Percentiles rank a stretch among this genome's conserved stretches.
phyloP scores from a whole-genome alignment of 495 filamentous ascomycete genomes.

The Jackrogersella multiformis region DNA sequence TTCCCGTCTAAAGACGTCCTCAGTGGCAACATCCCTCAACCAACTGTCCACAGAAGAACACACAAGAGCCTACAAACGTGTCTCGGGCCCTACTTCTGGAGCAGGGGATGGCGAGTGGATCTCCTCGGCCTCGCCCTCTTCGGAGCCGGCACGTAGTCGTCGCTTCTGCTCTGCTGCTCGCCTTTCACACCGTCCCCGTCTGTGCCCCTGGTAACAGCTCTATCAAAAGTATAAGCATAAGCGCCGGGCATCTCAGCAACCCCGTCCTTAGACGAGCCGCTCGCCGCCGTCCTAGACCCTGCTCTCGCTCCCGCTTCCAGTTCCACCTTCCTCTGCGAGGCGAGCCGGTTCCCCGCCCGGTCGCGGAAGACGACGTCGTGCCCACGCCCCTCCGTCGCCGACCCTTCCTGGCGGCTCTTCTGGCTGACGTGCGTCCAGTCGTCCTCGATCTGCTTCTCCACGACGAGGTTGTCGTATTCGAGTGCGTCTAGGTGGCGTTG shows the following conservation, averaged over 20 bases:
- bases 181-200: too few species aligned
- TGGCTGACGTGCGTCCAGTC: constrained; percentile 15
- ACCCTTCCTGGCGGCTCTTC: not conserved
- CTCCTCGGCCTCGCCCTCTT: too few species aligned
- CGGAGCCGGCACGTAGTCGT: too few species aligned
- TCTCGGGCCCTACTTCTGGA: too few species aligned
- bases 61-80: too few species aligned
- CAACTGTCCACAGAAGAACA: too few species aligned
- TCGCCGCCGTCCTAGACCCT: not conserved
- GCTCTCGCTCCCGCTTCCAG: not conserved
- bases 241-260: not conserved
- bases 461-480: not conserved
- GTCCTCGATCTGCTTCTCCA: constrained; percentile 9
- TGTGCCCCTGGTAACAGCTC: too few species aligned
- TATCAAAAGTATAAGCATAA: too few species aligned
- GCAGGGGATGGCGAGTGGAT: too few species aligned
- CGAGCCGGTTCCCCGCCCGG: not conserved
- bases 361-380: not conserved
- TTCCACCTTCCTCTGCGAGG: not conserved
- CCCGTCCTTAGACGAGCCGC: not conserved
- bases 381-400: not conserved
- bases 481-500: not conserved
- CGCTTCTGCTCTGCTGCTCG: too few species aligned
- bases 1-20: too few species aligned
- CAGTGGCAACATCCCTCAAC: too few species aligned